phyloP scores from a whole-genome alignment of 176 grass and related monocot species.

The Themeda triandra region DNA sequence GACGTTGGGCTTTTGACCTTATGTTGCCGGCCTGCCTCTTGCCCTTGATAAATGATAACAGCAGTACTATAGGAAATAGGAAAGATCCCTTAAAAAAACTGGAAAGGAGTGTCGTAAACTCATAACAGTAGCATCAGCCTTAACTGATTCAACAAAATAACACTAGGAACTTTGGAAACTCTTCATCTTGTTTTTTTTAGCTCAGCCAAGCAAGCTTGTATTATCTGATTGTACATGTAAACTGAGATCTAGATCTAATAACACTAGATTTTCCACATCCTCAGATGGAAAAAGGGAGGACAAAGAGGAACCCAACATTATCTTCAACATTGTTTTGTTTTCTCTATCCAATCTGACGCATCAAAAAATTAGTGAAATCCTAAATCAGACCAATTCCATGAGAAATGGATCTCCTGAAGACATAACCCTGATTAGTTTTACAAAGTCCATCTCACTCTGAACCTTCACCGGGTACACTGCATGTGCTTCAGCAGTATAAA shows the following conservation, averaged over 20 bases:
- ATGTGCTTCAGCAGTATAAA: conserved; percentile 68
- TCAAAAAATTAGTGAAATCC: not conserved
- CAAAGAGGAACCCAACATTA: conserved; percentile 12
- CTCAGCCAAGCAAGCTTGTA: not conserved
- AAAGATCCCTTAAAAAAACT: too few species aligned
- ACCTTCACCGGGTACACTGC: conserved; percentile 82
- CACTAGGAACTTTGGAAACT: not conserved
- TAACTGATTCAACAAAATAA: not conserved
- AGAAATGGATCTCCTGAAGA: conserved; percentile 77
- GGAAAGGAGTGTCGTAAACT: not conserved
- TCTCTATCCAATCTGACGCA: not conserved
- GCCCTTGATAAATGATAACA: too few species aligned
- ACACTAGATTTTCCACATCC: conserved; percentile 3
- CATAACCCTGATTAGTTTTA: conserved; percentile 81
- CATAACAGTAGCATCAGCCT: not conserved
- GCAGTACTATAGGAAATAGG: too few species aligned
- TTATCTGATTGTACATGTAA: conserved; percentile 26
- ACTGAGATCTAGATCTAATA: conserved; percentile 11
- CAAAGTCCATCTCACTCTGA: conserved; percentile 75
- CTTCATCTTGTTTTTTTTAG: not conserved
- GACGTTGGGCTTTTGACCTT: not conserved
- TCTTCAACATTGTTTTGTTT: conserved; percentile 23
- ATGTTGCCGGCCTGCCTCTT: not conserved
- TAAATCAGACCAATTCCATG: conserved; percentile 65
- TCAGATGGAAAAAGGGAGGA: conserved; percentile 20